Evolutionary conservation across 441 rosid species (phyloP).

Genomic region (Jatropha multifida): DNA sequence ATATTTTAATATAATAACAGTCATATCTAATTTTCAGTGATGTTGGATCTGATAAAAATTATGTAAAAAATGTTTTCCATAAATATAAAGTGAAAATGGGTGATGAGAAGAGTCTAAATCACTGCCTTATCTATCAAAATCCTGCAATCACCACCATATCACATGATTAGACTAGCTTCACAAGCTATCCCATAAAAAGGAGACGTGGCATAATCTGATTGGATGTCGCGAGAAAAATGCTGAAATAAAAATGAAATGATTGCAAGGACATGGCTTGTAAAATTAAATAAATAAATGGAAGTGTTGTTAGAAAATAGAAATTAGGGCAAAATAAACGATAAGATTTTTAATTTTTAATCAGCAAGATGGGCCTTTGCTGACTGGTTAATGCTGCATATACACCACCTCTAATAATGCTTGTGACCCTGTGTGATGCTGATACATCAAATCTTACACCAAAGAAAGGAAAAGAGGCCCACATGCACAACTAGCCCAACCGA

Average conservation of each 20-base stretch:
- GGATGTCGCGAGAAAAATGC: neutral
- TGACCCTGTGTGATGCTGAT: neutral
- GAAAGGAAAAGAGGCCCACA: neutral
- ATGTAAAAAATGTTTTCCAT: no score
- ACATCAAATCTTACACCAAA: neutral
- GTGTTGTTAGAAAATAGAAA: neutral
- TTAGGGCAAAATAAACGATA: neutral
- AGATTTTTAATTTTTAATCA: neutral
- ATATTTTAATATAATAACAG: no score
- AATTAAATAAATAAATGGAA: neutral
- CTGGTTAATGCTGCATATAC: neutral
- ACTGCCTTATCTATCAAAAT: neutral
- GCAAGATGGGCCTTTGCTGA: neutral
- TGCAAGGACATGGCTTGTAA: neutral
- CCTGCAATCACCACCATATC: neutral
- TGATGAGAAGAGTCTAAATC: neutral
- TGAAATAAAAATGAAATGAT: neutral
- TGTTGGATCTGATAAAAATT: no score
- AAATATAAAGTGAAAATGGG: neutral
- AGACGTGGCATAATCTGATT: neutral
- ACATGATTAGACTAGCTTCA: neutral
- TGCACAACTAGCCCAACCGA: neutral
- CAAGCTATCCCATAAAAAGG: neutral
- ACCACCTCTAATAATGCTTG: neutral
- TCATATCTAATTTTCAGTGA: no score